These are phyloP conservation scores for Metschnikowia koreensis DNA, from an alignment of 805 yeast genomes.

Conservation along the genomic window DNA sequence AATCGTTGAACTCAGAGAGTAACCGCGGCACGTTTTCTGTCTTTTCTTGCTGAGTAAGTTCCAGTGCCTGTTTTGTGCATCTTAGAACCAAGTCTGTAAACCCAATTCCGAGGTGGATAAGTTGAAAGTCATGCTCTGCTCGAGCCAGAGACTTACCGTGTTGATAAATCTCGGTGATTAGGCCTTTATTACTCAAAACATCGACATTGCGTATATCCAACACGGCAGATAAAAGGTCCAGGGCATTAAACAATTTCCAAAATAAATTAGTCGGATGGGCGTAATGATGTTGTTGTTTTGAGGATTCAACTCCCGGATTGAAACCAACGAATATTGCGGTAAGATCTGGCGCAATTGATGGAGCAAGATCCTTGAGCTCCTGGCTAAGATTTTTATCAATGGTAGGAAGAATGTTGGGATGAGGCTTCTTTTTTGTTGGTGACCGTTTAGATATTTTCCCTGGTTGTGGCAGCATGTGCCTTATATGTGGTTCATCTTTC, in stretches of 20 bases:
- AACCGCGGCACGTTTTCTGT: conserved; percentile 52
- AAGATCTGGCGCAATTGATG: conserved; percentile 27
- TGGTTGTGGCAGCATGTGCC: not conserved
- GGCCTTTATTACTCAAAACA: conserved; percentile 13
- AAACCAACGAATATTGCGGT: conserved; percentile 61
- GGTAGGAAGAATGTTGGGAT: no score
- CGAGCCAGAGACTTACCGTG: conserved; percentile 15
- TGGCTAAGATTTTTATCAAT: not conserved
- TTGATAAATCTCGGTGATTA: conserved; percentile 14
- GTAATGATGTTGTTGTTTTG: conserved; percentile 62
- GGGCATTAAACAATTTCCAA: conserved; percentile 61
- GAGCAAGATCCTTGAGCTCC: conserved; percentile 29
- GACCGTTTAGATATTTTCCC: not conserved
- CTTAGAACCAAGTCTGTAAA: conserved; percentile 70
- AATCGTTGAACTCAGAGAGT: conserved; percentile 39
- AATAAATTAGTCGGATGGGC: conserved; percentile 69
- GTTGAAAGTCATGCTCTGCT: conserved; percentile 40
- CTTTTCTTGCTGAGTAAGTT: conserved; percentile 53
- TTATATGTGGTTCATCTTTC: not conserved
- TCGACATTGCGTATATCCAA: conserved; percentile 1
- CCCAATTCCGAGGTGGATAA: conserved; percentile 51
- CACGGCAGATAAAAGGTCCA: conserved; percentile 38
- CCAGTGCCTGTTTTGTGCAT: conserved; percentile 58
- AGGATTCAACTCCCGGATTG: conserved; percentile 69
- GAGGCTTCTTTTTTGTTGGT: not conserved